Conservation (phyloP, 2,329 filamentous ascomycete species). For the Pyricularia sp. region DNA sequence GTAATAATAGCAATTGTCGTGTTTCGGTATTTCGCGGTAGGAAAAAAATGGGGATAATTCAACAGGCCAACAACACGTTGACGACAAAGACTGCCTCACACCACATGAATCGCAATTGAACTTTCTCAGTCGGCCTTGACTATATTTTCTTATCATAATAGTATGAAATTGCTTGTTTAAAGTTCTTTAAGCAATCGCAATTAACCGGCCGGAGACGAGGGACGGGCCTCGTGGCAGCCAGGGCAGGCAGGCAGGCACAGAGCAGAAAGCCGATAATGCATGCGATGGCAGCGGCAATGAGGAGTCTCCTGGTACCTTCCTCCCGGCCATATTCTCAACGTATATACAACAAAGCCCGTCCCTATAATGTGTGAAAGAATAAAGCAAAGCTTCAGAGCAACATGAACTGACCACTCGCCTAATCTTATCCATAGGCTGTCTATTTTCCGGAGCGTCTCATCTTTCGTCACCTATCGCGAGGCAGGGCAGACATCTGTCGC, state of each 20-base stretch:
- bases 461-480: background rate
- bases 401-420: background rate
- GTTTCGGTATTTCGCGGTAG: background rate
- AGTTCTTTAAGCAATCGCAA: background rate
- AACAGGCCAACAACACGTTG: background rate
- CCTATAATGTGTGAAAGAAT: background rate
- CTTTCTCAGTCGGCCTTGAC: background rate
- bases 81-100: background rate
- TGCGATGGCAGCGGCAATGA: slow-evolving; percentile 5
- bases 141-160: background rate
- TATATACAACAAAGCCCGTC: background rate
- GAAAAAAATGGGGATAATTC: background rate
- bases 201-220: background rate
- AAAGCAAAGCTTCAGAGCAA: background rate
- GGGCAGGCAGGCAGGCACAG: background rate
- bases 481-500: background rate
- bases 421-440: background rate
- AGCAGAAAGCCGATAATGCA: background rate
- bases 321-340: background rate
- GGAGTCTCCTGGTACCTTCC: background rate
- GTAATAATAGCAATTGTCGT: background rate
- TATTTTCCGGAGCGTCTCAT: background rate
- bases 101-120: background rate
- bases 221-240: slow-evolving; percentile 1
- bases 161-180: background rate